Base-by-base conservation (phyloP, 441 rosid genomes). In the Mallotus japonicus region DNA sequence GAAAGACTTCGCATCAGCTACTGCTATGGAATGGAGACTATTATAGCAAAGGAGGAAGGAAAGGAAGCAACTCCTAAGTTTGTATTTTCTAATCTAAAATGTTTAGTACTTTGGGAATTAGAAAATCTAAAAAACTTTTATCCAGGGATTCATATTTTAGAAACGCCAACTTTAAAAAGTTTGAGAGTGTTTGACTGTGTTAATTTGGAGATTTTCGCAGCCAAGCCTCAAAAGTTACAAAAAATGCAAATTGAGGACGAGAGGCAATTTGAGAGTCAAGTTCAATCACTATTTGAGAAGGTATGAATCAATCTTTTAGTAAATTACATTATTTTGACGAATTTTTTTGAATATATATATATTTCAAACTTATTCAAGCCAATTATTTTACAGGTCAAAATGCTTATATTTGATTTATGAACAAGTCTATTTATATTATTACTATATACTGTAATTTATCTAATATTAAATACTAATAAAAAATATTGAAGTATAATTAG, bases 21-120 rank as follows among this genome's bases (percentile, higher is more conserved):
- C 8, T 1, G 4, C 28, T 76, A 73, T 71, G 77, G 61, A 11
- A 11, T 82, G 62, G 69, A 79, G 63, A 65, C 72, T 14, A 62
- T 82, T 53, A 64, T 75, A 17, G 40, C 73, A 2, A 46, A 54
- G 53, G 65, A 24, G 28, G 69, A 47, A 49, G 46, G 3, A 24
- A 3, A 1, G 19, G 69, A 42, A 63, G 62, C 8, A 46, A 28
- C 53, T 37, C 55, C 54, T 44, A 10, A 12, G 28, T 76, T 82
- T 61, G 32, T 44, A 9, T 82, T 82, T 62, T 77, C 75, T 1
- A 24, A 34, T 3, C 1, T 79, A 4, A 61, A 62, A 6, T 14
- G 3, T 5, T 6, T 74, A 4, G 8, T 0, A 3, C 19, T 75
- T 2, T 61, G 63, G 63, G 0, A 5, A 2, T 61, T 69, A 40